Evolutionary conservation across 352 stramenopile genomes (phyloP), one percentile per base, ranked within the genome.

Genomic region (Aphanomyces cochlioides): DNA sequence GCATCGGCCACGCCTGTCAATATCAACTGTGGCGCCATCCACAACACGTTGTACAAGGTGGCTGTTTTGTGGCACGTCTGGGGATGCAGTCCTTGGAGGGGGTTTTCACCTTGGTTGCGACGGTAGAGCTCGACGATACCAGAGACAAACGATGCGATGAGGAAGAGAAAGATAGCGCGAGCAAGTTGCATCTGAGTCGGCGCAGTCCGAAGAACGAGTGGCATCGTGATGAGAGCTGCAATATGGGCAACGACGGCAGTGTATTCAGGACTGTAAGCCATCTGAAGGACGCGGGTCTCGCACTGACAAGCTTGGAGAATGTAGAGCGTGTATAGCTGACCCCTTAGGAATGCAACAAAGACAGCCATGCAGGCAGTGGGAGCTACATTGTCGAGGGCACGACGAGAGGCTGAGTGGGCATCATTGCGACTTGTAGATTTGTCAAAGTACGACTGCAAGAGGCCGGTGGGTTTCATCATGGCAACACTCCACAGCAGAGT

Each of bases 111-210:
- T 15, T 50, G 59, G 64, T 50, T 82, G 19, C 86, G 83, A 2
- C 86, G 83, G 54, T 94, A 94, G 0, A 94, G 76, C 73, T 92
- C 84, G 13, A 90, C 77, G 45, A 94, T 77, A 61, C 86, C 89
- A 8, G 83, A 81, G 40, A 92, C 60, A 67, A 94, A 94, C 17
- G 50, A 34, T 10, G 45, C 47, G 0, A 70, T 34, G 37, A 92
- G 43, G 54, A 67, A 72, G 3, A 72, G 40, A 6, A 72, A n/a
- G 4, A 72, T 21, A 4, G 66, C 56, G 17, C 45, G 54, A 34
- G n/a, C 13, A 34, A 72, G 48, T 5, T 36, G 41, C 10, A 43
- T 8, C 12, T 37, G 58, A 37, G 19, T 13, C n/a, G 38, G 58
- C n/a, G 43, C 17, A 17, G 36, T 7, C 5, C 54, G 54, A 40